These are phyloP conservation scores for Coemansia sp. DNA, from an alignment of 192 early-diverging fungal species.

Conservation along the genomic window DNA sequence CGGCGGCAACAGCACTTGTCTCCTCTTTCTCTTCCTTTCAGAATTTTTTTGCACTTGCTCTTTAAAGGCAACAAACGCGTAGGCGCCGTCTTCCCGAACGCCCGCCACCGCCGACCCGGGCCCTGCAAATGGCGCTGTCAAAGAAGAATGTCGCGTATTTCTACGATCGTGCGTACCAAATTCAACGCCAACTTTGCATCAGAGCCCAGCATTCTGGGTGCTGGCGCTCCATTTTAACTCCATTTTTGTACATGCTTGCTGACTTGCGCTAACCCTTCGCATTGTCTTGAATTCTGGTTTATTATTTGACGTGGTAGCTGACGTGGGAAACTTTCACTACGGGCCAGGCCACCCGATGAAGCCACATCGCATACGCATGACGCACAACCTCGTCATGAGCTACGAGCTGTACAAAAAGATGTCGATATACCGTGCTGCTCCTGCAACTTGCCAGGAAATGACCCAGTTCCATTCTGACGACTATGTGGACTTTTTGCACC, in stretches of 20 bases:
- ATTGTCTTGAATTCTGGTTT: neutral
- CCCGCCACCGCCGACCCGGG: neutral
- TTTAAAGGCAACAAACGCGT: neutral
- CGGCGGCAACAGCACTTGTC: too few species aligned
- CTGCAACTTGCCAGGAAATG: constrained; percentile 92
- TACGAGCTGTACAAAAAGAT: constrained; percentile 97
- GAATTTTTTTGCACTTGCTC: constrained; percentile 4
- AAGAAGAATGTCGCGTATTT: constrained; percentile 58
- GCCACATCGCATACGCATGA: constrained; percentile 94
- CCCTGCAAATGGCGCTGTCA: constrained; percentile 20
- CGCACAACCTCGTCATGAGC: constrained; percentile 93
- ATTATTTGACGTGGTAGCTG: constrained; percentile 26
- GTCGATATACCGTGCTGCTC: constrained; percentile 79
- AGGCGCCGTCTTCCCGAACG: neutral
- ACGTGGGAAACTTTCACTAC: constrained; percentile 88
- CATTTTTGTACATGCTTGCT: too few species aligned
- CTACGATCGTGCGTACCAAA: constrained; percentile 50
- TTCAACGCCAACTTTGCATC: neutral
- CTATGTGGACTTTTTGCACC: constrained; percentile 91
- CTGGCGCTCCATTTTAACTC: too few species aligned
- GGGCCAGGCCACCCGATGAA: constrained; percentile 98
- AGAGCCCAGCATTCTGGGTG: neutral
- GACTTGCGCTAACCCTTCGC: neutral
- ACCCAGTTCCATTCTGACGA: constrained; percentile 95
- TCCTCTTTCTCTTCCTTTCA: neutral